Base-by-base conservation (phyloP, 768 basidiomycete genomes). In the Hortiboletus campestris region DNA sequence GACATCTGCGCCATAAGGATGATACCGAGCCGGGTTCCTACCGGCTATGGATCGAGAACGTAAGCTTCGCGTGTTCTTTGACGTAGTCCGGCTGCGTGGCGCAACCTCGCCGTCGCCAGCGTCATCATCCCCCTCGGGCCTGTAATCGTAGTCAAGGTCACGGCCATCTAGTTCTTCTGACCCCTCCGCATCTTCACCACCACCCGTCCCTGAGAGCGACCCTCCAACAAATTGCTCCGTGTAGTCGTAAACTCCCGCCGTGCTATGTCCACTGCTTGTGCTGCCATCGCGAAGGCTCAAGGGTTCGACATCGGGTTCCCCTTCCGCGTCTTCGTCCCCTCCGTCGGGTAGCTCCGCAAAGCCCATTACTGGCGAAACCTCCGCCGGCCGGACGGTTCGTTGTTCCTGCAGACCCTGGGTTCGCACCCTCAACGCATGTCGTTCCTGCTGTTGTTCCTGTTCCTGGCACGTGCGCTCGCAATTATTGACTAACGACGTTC, bases 391-490 rank as follows among this genome's bases (percentile, higher is more conserved):
- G 10, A 71, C 70, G 49, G 70, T 71, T 39, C 59, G 61, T 50
- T 71, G 70, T 48, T 70, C 65, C 39, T 67, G 70, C 34, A 70
- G 52, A 55, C 62, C 70, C 58, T 73, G 71, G 7, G 72, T 73
- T 16, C 56, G 62, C 51, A 71, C 67, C 52, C 70, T 57, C 49
- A 71, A 28, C 19, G 62, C 71, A 49, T 62, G 69, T 10, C 67
- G 61, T 44, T 68, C 68, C 29, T 67, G 69, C 28, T 71, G 67
- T 11, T 62, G 71, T 73, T 71, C 72, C 67, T 71, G 70, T 70
- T 73, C 70, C 72, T 71, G 70, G 51, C 72, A 71, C 66, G 70
- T 73, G 68, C 70, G 70, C 54, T 71, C 70, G 61, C 70, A 71
- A 58, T 61, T 63, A 60, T 56, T 60, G 61, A 72, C 59, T 11